phyloP scores from a whole-genome alignment of 2,329 filamentous ascomycete genomes.

The Neopestalotiopsis clavispora region DNA sequence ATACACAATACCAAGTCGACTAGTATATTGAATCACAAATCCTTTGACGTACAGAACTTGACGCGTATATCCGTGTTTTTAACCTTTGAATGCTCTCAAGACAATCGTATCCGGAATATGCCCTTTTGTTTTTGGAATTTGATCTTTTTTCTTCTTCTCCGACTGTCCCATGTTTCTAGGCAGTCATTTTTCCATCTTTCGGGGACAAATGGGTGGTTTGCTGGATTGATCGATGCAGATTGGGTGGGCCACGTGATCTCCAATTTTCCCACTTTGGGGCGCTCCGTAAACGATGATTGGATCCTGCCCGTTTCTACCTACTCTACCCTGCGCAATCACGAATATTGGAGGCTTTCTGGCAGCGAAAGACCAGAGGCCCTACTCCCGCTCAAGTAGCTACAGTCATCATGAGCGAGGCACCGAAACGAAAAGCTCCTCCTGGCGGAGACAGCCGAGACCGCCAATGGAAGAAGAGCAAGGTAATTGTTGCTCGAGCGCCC shows the following conservation, averaged over 20 bases:
- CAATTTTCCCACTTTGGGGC: constrained; percentile 10
- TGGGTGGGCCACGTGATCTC: constrained; percentile 8
- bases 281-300: neutral
- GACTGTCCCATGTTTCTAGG: no score
- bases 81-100: no score
- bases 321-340: neutral
- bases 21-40: no score
- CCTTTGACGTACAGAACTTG: no score
- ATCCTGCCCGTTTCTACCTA: neutral
- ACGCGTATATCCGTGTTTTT: no score
- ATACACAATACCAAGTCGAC: no score
- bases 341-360: neutral
- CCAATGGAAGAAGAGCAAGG: constrained; percentile 43
- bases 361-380: neutral
- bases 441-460: constrained; percentile 28
- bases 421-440: constrained; percentile 41
- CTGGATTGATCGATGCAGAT: neutral
- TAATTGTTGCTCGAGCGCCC: constrained; percentile 20
- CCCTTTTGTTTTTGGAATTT: no score
- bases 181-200: no score
- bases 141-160: no score
- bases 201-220: neutral
- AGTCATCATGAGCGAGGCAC: constrained; percentile 36
- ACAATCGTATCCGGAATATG: no score
- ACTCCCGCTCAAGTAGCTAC: neutral